Evolutionary conservation across 2,329 filamentous ascomycete species (phyloP).

Genomic region (Aureobasidium namibiae): DNA sequence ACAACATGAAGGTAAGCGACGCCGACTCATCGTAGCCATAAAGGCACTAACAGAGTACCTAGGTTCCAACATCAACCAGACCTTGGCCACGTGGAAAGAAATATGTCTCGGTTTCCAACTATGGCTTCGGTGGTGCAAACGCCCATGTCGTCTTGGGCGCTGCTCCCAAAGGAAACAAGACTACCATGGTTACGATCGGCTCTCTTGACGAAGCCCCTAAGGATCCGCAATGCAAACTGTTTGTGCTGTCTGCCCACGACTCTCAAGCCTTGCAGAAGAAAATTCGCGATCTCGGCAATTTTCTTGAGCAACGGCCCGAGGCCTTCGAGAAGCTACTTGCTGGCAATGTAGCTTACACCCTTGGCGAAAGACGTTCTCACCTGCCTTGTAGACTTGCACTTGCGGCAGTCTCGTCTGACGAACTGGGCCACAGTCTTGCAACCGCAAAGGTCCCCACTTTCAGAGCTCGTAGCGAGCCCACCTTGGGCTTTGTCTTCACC

Average conservation of each 20-base stretch:
- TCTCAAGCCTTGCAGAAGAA: constrained; percentile 1
- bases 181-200: neutral
- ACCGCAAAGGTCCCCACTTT: neutral
- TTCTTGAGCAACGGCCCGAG: constrained; percentile 4
- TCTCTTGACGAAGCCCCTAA: neutral
- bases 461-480: neutral
- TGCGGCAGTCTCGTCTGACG: neutral
- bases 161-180: neutral
- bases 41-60: neutral
- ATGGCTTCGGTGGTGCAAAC: constrained; percentile 24
- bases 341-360: constrained; percentile 2
- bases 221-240: neutral
- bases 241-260: neutral
- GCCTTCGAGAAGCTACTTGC: neutral
- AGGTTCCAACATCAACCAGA: neutral
- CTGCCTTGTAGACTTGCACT: constrained; percentile 2
- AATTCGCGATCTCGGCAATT: neutral
- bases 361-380: neutral
- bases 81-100: constrained; percentile 4
- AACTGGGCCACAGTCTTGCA: neutral
- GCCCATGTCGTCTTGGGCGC: constrained; percentile 16
- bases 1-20: constrained; percentile 1
- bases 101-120: constrained; percentile 17
- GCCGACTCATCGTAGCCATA: neutral
- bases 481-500: constrained; percentile 23